Conservation (phyloP, 2,329 filamentous ascomycete genomes). For the Fusarium albosuccineum region DNA sequence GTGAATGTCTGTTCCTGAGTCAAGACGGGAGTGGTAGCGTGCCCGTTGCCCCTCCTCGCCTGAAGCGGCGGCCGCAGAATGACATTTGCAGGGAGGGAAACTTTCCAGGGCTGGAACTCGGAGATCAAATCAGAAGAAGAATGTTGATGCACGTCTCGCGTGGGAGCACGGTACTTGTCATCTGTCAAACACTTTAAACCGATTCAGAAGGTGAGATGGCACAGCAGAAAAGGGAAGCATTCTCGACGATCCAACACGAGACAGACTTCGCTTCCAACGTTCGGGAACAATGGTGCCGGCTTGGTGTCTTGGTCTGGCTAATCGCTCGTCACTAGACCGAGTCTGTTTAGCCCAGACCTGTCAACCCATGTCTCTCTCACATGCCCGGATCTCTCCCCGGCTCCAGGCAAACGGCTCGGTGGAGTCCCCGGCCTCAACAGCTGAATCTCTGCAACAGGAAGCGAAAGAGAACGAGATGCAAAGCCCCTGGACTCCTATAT, state of each 20-base stretch:
- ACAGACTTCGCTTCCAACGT: not conserved
- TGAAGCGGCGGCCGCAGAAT: constrained; percentile 1
- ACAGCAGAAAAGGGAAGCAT: not conserved
- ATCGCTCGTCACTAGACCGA: not conserved
- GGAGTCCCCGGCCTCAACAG: not conserved
- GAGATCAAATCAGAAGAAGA: not conserved
- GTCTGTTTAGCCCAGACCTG: not conserved
- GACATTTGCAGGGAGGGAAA: not conserved
- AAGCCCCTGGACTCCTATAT: constrained; percentile 12
- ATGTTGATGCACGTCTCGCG: not conserved
- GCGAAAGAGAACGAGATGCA: not conserved
- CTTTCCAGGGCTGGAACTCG: too few species aligned
- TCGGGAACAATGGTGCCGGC: constrained; percentile 5
- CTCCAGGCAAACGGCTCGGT: not conserved
- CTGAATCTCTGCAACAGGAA: too few species aligned
- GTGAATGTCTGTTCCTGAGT: not conserved
- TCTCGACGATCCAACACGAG: not conserved
- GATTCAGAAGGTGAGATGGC: not conserved
- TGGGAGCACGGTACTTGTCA: not conserved
- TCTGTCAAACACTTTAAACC: not conserved
- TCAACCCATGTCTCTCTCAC: not conserved
- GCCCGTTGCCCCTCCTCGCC: not conserved
- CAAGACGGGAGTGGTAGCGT: not conserved
- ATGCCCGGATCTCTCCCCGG: constrained; percentile 9
- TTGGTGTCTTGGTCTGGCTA: not conserved